Base-by-base conservation (phyloP, 495 filamentous ascomycete genomes). In the Symbiotaphrina buchneri region DNA sequence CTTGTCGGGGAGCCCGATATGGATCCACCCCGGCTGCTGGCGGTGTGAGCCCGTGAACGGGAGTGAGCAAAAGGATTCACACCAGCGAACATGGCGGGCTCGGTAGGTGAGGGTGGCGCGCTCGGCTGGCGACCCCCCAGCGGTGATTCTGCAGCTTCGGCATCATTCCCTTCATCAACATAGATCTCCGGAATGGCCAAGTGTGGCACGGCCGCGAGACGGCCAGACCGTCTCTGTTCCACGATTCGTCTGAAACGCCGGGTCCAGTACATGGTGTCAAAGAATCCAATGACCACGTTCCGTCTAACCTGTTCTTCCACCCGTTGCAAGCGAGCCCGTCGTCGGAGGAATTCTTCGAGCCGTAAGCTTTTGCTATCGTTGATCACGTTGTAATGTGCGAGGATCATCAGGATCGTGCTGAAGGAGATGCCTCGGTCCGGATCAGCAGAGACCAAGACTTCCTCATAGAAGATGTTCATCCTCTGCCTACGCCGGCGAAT, bases 381-480 rank as follows among this genome's bases (percentile, higher is more conserved):
- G 46, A 99, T 99, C 45, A 99, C 81, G 38, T 99, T 99, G 60
- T 95, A 87, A 52, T 99, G 90, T 10, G 90, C 85, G 11, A 99
- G 61, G 34, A 91, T 91, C 79, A 99, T 84, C 28, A 99, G 55
- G n/a, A 91, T 75, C 4, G 74, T 68, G 13, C 81, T 91, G 52
- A 99, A 99, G 4, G 76, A 74, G 30, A 99, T 83, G 16, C 87
- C 87, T 28, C 72, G 67, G 32, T 78, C 73, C 0, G 71, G 71
- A 51, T 94, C 80, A 6, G 82, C 81, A 3, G 83, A 87, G 6
- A 94, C 87, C 49, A 95, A 67, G 21, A 94, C 71, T 54, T 99
- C 87, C 55, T 95, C 83, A 42, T 80, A 99, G 53, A 95, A 95
- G 11, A 69, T 61, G 43, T 93, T 93, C 50, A 90, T 80, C 22